Conservation (phyloP, 257 asterid genomes). For the Fraxinus pennsylvanica region DNA sequence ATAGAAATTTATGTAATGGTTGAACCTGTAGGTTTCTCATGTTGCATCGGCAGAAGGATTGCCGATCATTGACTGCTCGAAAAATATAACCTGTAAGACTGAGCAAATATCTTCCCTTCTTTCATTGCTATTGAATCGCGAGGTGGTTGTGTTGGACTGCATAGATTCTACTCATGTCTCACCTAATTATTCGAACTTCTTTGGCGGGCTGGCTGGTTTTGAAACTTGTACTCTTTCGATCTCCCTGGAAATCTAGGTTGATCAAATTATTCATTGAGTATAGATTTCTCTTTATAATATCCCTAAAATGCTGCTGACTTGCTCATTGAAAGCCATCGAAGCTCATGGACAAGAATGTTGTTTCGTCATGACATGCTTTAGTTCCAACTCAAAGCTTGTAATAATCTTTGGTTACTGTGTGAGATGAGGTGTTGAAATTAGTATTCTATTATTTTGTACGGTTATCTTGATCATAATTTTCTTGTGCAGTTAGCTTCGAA, state of each 20-base stretch:
- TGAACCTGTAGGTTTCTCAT: conserved; percentile 67
- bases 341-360: neutral
- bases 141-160: neutral
- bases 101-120: neutral
- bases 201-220: neutral
- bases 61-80: conserved; percentile 66
- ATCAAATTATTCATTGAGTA: neutral
- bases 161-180: neutral
- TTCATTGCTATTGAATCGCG: neutral
- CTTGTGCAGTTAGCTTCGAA: conserved; percentile 64
- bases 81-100: conserved; percentile 60
- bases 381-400: neutral
- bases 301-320: neutral
- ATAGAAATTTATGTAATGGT: conserved; percentile 15
- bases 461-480: neutral
- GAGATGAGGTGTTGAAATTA: neutral
- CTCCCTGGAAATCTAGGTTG: neutral
- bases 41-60: conserved; percentile 63
- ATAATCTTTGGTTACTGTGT: neutral
- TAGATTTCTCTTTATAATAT: neutral
- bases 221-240: neutral
- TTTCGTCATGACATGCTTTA: neutral
- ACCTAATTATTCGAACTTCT: neutral
- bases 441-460: neutral
- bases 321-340: neutral